phyloP scores from a whole-genome alignment of 129 eudicot species.

The Smallanthus sonchifolius region DNA sequence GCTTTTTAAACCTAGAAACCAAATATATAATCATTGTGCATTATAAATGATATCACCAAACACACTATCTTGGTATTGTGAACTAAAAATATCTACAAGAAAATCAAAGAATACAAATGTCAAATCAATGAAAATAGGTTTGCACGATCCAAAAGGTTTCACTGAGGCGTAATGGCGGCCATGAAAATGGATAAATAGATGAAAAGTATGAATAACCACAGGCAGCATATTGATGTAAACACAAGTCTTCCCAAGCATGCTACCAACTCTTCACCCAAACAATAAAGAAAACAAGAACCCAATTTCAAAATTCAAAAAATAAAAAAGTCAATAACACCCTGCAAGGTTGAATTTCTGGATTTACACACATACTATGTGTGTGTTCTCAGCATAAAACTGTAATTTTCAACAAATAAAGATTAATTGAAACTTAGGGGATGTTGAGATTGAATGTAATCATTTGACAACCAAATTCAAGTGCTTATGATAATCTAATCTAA shows the following conservation, averaged over 20 bases:
- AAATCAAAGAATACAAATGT: neutral
- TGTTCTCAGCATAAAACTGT: no score
- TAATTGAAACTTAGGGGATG: no score
- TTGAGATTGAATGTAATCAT: no score
- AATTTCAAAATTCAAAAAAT: neutral
- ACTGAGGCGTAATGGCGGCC: neutral
- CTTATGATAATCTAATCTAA: neutral
- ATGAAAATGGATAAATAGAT: no score
- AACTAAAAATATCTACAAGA: no score
- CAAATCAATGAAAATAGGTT: neutral
- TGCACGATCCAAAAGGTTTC: neutral
- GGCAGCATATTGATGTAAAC: neutral
- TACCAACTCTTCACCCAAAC: slow-evolving; percentile 3
- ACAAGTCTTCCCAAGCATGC: neutral
- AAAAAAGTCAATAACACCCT: neutral
- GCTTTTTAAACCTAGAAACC: neutral
- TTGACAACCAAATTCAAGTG: no score
- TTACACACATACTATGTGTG: no score
- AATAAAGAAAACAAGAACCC: slow-evolving; percentile 1
- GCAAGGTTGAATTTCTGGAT: no score
- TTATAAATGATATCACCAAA: neutral
- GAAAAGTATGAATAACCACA: no score
- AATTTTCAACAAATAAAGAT: no score
- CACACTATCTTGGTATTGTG: neutral
- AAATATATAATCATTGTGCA: neutral